Percentiles rank a stretch among this genome's conserved stretches.
phyloP scores from a whole-genome alignment of 345 rosid genomes.

The Salix dunnii region DNA sequence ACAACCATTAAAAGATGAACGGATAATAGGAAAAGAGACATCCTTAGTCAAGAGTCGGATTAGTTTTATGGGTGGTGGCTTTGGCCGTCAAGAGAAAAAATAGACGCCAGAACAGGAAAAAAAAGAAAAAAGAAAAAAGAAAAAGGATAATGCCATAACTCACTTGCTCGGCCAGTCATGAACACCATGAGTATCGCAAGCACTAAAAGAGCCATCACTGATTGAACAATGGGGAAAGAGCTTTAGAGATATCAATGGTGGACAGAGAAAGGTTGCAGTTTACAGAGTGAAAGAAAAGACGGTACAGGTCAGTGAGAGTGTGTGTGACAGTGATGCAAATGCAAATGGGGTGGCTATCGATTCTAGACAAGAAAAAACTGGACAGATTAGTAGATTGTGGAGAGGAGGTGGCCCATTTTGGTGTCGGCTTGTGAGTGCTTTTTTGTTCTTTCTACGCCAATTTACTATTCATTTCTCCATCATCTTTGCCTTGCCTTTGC shows the following conservation, averaged over 20 bases:
- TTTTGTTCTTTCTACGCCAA: not conserved
- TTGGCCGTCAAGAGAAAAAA: not conserved
- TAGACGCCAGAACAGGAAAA: not conserved
- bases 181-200: constrained; percentile 20
- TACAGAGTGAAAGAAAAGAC: not conserved
- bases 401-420: not conserved
- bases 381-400: constrained; percentile 1
- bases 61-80: not conserved
- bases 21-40: not conserved
- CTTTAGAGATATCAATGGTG: not conserved
- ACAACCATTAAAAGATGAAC: not conserved
- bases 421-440: constrained; percentile 11
- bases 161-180: constrained; percentile 30
- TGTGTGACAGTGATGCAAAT: not conserved
- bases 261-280: not conserved
- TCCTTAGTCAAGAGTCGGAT: not conserved
- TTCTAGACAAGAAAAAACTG: not conserved
- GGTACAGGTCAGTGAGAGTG: too few relatives aligned
- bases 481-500: not conserved
- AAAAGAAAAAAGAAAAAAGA: not conserved
- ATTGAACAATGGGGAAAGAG: not conserved
- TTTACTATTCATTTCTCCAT: not conserved
- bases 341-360: not conserved
- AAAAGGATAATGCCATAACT: not conserved
- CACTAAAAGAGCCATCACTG: constrained; percentile 10